Base-by-base conservation (phyloP, 495 filamentous ascomycete species). In the Elasticomyces elasticus region DNA sequence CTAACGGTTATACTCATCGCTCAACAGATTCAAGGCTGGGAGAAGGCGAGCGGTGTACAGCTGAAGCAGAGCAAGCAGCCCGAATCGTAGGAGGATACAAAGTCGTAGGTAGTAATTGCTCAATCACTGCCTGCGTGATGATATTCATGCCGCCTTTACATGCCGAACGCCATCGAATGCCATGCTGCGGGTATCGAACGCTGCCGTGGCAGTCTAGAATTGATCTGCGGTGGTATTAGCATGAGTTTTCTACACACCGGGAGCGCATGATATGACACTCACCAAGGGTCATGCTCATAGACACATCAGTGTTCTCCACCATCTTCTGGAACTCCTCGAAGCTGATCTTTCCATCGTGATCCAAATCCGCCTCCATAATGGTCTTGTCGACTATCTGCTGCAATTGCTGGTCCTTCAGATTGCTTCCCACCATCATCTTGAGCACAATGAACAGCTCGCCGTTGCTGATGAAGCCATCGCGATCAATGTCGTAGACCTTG, bases 371-470 rank as follows among this genome's bases (percentile, higher is more conserved):
- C 74, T 99, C 92, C 92, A 97, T 97, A 66, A 99, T 99, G 49
- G 92, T 99, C 80, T 99, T 99, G 73, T 99, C 92, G 56, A 99
- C 92, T 59, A 89, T 89, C 71, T 91, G 92, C 72, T 99, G 92
- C 71, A 99, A 73, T 72, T 99, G 92, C 72, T 94, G 84, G 67
- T 99, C 94, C 79, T 99, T 99, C 65, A 99, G 72, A 72, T 99
- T 99, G 73, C 89, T 96, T 42, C 92, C 92, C 57, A 99, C 92
- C 92, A 99, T 99, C 92, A 99, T 99, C 82, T 99, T 99, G 59
- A 99, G 76, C 64, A 99, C 92, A 66, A 99, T 96, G 69, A 97
- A 99, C 40, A 99, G 76, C 74, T 99, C 92, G 56, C 92, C 92
- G 71, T 99, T 99, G 73, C 86, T 92, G 63, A 99, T 99, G 71